These are phyloP conservation scores for Sphaerobolus stellatus DNA, from an alignment of 1,284 basidiomycete species.

Conservation along the genomic window DNA sequence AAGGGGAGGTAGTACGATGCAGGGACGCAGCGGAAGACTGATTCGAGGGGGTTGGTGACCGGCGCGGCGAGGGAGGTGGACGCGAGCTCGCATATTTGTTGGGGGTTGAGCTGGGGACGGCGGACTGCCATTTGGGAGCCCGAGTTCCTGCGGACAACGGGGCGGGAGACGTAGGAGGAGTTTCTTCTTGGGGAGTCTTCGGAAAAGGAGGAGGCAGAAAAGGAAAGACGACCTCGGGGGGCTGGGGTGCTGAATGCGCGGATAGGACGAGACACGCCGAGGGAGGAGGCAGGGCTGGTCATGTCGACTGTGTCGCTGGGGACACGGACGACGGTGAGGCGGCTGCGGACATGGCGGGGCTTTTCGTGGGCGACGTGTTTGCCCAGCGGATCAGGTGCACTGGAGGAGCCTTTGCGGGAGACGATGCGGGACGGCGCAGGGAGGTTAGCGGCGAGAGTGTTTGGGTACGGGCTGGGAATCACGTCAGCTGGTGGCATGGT, in stretches of 20 bases:
- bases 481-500: too few relatives aligned
- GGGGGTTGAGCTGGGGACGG: slow-evolving; percentile 36
- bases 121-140: not conserved
- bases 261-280: not conserved
- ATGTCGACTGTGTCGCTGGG: slow-evolving; percentile 22
- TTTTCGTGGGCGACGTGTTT: slow-evolving; percentile 44
- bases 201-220: slow-evolving; percentile 11
- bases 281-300: slow-evolving; percentile 10
- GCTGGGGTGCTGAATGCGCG: slow-evolving; percentile 1
- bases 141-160: slow-evolving; percentile 13
- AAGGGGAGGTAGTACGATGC: slow-evolving; percentile 66
- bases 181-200: not conserved
- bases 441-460: too few relatives aligned
- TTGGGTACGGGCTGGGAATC: too few relatives aligned
- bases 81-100: slow-evolving; percentile 68
- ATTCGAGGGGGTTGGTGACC: slow-evolving; percentile 3
- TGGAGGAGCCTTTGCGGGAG: slow-evolving; percentile 57
- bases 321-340: slow-evolving; percentile 72
- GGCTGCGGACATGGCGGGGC: slow-evolving; percentile 54
- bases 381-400: slow-evolving; percentile 66
- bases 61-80: slow-evolving; percentile 52
- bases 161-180: not conserved
- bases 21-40: not conserved
- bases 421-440: not conserved
- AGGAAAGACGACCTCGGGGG: not conserved